phyloP scores from a whole-genome alignment of 495 filamentous ascomycete species.

The Filosporella fistucella region DNA sequence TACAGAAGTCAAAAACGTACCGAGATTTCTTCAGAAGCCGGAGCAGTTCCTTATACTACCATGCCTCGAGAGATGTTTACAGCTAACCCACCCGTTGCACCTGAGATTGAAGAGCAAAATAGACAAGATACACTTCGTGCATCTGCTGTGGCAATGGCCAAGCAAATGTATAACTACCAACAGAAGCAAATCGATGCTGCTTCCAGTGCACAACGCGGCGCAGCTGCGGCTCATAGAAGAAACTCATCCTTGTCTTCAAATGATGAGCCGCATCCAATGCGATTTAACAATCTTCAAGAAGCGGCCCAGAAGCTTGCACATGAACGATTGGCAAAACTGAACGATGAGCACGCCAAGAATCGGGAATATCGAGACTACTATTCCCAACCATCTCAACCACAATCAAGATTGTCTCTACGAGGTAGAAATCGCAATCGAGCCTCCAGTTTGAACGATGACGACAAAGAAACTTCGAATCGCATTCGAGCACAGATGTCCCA shows the following conservation, averaged over 20 bases:
- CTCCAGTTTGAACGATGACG: slow-evolving; percentile 66
- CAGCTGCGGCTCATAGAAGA: slow-evolving; percentile 34
- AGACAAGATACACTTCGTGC: slow-evolving; percentile 68
- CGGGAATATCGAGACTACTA: slow-evolving; percentile 69
- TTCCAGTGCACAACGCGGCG: slow-evolving; percentile 20
- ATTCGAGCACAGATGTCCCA: slow-evolving; percentile 79
- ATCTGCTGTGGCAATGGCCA: slow-evolving; percentile 83
- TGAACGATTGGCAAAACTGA: slow-evolving; percentile 75
- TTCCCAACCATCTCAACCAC: slow-evolving; percentile 27
- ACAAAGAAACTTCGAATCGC: slow-evolving; percentile 61
- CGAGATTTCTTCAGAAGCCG: slow-evolving; percentile 6
- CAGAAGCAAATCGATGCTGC: slow-evolving; percentile 50
- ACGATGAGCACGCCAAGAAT: slow-evolving; percentile 58
- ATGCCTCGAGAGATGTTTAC: slow-evolving; percentile 66
- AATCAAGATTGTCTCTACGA: slow-evolving; percentile 50
- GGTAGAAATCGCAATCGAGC: slow-evolving; percentile 53
- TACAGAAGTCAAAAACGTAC: slow-evolving; percentile 25
- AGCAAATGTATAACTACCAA: slow-evolving; percentile 70
- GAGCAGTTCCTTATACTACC: slow-evolving; percentile 35
- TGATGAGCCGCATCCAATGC: slow-evolving; percentile 18
- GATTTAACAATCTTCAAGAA: slow-evolving; percentile 58
- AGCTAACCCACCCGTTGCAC: slow-evolving; percentile 64
- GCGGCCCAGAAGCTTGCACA: slow-evolving; percentile 78
- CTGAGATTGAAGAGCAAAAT: slow-evolving; percentile 69
- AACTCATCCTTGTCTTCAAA: slow-evolving; percentile 17